phyloP scores from a whole-genome alignment of 129 eudicot genomes.

The Lactuca sativa region DNA sequence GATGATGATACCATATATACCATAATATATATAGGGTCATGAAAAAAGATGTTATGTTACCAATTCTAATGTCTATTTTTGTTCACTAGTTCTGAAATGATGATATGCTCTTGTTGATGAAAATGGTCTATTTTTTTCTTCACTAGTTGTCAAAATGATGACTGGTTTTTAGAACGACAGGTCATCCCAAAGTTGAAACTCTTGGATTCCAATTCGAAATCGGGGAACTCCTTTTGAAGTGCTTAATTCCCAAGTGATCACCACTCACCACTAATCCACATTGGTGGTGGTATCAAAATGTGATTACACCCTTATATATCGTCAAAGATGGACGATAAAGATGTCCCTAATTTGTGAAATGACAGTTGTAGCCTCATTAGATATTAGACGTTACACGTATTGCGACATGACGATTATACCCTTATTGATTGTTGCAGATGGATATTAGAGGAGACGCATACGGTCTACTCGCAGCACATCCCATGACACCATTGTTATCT shows the following conservation, averaged over 20 bases:
- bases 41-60: neutral
- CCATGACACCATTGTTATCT: slow-evolving; percentile 67
- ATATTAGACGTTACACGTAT: neutral
- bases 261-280: neutral
- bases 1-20: too few relatives aligned
- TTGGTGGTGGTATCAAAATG: neutral
- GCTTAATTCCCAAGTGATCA: neutral
- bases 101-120: neutral
- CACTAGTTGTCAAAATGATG: too few relatives aligned
- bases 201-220: neutral
- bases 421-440: slow-evolving; percentile 39
- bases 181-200: neutral
- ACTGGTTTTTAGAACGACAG: neutral
- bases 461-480: slow-evolving; percentile 86
- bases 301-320: neutral
- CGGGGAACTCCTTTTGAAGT: neutral
- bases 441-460: slow-evolving; percentile 73
- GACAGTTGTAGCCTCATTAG: neutral
- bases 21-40: neutral
- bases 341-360: neutral
- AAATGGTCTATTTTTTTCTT: neutral
- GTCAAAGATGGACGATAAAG: neutral
- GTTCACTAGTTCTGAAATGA: neutral
- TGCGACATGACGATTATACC: slow-evolving; percentile 9
- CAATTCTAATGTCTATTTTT: neutral